Evolutionary conservation across 257 asterid genomes (phyloP).

Genomic region (Solanum pinnatisectum): DNA sequence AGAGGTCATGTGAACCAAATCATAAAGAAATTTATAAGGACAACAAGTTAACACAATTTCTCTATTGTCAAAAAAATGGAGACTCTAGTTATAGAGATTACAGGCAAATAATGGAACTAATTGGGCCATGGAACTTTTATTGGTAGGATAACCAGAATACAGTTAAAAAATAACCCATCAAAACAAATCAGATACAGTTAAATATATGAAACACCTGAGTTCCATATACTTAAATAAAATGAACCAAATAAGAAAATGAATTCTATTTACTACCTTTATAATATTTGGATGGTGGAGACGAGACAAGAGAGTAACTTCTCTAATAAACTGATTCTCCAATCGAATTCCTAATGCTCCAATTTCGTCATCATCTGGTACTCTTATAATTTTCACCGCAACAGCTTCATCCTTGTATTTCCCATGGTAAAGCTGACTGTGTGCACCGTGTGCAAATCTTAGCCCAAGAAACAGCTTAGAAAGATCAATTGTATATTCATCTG

Average conservation of each 20-base stretch:
- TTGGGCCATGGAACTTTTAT: neutral
- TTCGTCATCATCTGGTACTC: conserved; percentile 64
- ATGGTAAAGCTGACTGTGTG: conserved; percentile 58
- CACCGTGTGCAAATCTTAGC: conserved; percentile 54
- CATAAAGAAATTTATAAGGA: neutral
- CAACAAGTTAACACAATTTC: neutral
- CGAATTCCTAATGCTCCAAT: conserved; percentile 34
- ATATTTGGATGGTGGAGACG: conserved; percentile 59
- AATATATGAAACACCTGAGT: neutral
- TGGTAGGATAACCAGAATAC: neutral
- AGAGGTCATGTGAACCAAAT: neutral
- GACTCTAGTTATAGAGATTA: neutral
- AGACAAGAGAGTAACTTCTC: conserved; percentile 61
- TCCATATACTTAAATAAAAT: neutral
- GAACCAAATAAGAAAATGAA: neutral
- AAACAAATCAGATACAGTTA: neutral
- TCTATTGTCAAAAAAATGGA: neutral
- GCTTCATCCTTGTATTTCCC: conserved; percentile 50
- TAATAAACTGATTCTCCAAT: conserved; percentile 50
- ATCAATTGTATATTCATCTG: conserved; percentile 41
- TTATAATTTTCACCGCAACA: conserved; percentile 53
- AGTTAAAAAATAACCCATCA: neutral
- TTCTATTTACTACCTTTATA: conserved; percentile 32
- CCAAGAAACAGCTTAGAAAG: conserved; percentile 54
- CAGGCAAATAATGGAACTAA: neutral